Percentiles rank a stretch among this genome's conserved stretches.
phyloP scores from a whole-genome alignment of 75 land plant genomes.

The Cryptomeria japonica region DNA sequence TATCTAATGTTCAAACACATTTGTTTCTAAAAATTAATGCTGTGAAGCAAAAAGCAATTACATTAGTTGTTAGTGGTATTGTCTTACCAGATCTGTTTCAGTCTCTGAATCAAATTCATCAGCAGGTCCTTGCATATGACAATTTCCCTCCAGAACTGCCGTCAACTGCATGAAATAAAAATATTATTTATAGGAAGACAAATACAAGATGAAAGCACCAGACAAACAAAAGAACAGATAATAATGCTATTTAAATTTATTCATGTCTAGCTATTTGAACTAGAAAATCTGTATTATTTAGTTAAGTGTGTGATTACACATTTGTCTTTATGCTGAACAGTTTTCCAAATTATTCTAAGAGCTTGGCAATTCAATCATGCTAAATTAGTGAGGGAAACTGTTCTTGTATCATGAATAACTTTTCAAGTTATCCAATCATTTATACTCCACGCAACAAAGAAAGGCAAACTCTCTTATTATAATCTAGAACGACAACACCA shows the following conservation, averaged over 20 bases:
- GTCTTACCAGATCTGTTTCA: conserved; percentile 32
- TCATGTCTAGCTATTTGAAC: neutral
- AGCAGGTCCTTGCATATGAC: conserved; percentile 41
- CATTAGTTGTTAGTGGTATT: neutral
- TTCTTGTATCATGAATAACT: neutral
- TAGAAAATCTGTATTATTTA: neutral
- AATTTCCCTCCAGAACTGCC: conserved; percentile 40
- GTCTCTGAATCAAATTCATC: conserved; percentile 30
- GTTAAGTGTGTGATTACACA: neutral
- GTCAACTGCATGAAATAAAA: conserved; percentile 30
- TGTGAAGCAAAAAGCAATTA: neutral
- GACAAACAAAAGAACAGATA: neutral
- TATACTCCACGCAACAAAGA: neutral
- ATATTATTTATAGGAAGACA: neutral
- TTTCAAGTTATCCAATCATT: neutral
- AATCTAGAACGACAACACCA: neutral
- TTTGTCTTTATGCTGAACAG: neutral
- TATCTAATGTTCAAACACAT: neutral
- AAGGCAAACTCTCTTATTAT: neutral
- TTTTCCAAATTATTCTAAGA: neutral
- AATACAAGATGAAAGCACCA: neutral
- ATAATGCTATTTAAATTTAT: neutral
- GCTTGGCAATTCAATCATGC: neutral
- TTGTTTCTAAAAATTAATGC: neutral
- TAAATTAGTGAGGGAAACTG: neutral